Percentiles rank a stretch among this genome's conserved stretches.
These are phyloP conservation scores for Lumnitzera racemosa DNA, from an alignment of 345 rosid genomes.

Conservation along the genomic window DNA sequence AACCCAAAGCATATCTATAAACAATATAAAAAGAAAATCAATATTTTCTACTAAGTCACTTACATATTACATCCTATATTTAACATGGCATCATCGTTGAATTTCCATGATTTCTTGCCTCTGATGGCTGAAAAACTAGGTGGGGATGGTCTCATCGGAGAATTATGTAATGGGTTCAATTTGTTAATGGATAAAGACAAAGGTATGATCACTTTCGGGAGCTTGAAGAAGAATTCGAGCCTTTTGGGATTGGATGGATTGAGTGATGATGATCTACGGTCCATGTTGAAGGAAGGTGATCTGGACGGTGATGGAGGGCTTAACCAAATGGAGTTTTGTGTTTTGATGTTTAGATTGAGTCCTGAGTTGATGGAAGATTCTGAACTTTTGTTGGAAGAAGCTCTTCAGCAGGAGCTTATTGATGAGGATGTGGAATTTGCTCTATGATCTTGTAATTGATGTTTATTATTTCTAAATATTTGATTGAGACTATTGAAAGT, in stretches of 20 bases:
- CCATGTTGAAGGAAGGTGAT: constrained; percentile 46
- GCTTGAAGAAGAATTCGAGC: constrained; percentile 37
- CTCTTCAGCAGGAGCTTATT: constrained; percentile 16
- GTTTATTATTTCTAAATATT: no score
- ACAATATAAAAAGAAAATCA: no score
- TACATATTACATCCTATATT: background rate
- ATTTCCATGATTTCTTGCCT: constrained; percentile 38
- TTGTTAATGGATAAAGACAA: constrained; percentile 35
- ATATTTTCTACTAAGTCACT: no score
- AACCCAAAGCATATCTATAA: background rate
- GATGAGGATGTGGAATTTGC: background rate
- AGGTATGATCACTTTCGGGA: constrained; percentile 37
- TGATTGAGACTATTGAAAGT: no score
- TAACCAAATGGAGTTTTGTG: constrained; percentile 44
- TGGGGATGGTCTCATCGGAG: constrained; percentile 34
- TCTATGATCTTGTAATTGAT: no score
- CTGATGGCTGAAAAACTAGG: constrained; percentile 38
- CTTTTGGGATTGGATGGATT: constrained; percentile 30
- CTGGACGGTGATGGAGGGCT: constrained; percentile 43
- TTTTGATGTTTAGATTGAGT: constrained; percentile 50
- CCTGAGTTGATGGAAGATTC: constrained; percentile 48
- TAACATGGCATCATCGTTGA: background rate
- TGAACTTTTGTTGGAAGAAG: constrained; percentile 23
- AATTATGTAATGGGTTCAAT: constrained; percentile 42
- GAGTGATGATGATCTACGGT: constrained; percentile 27